phyloP scores from a whole-genome alignment of 2,329 filamentous ascomycete genomes.

The Ophiostoma quercus region DNA sequence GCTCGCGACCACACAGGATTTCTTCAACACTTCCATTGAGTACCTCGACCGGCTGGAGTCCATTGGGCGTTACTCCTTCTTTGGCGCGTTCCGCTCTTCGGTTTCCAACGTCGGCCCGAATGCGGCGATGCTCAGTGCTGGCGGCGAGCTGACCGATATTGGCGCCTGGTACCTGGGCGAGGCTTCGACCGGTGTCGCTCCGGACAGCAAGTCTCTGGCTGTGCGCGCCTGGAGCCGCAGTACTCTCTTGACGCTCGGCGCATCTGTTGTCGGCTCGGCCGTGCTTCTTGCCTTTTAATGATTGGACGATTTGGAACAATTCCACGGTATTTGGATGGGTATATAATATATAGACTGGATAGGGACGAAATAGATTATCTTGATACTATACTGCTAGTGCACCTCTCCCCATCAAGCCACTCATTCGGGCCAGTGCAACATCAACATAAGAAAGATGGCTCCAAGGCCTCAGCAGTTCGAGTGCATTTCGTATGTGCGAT shows the following conservation, averaged over 20 bases:
- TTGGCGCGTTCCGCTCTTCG: constrained; percentile 65
- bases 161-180: constrained; percentile 71
- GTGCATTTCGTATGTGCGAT: not conserved
- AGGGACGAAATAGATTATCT: not conserved
- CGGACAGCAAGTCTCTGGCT: constrained; percentile 27
- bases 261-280: not conserved
- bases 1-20: constrained; percentile 54
- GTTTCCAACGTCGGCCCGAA: constrained; percentile 71
- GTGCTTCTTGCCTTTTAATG: not conserved
- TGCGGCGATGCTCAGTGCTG: constrained; percentile 61
- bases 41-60: constrained; percentile 62
- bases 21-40: constrained; percentile 61
- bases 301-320: not conserved
- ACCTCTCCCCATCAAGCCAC: not conserved
- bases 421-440: not conserved
- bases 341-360: not conserved
- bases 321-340: not conserved
- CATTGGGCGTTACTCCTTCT: constrained; percentile 67
- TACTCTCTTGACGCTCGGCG: not conserved
- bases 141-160: constrained; percentile 67
- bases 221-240: not conserved
- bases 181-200: constrained; percentile 42
- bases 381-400: not conserved
- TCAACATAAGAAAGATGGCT: not conserved
- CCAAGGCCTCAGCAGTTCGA: not conserved